phyloP scores from a whole-genome alignment of 371 early-diverging fungal species.

The Chytridium lagenaria region DNA sequence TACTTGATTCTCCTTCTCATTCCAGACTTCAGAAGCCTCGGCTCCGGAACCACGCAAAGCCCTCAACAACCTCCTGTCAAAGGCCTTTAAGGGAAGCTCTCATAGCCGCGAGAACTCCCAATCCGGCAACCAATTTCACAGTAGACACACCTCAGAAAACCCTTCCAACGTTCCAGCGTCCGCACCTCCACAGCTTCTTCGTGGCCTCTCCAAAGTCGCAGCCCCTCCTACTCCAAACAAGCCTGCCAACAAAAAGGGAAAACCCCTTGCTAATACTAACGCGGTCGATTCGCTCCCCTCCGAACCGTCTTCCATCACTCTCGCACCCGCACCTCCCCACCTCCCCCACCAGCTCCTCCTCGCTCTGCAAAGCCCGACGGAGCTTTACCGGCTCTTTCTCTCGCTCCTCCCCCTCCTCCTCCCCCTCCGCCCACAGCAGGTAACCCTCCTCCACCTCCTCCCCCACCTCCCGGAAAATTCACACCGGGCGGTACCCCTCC shows the following conservation, averaged over 20 bases:
- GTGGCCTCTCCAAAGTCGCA: not conserved
- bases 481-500: constrained; percentile 7
- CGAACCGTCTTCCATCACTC: too few species aligned
- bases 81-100: not conserved
- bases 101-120: constrained; percentile 32
- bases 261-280: constrained; percentile 17
- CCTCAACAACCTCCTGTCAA: not conserved
- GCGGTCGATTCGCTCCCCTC: constrained; percentile 22
- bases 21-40: not conserved
- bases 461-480: not conserved
- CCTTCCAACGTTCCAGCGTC: constrained; percentile 13
- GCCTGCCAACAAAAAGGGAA: not conserved
- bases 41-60: not conserved
- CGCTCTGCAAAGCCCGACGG: constrained; percentile 1
- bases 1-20: not conserved
- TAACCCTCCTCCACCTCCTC: constrained; percentile 1
- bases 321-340: constrained; percentile 37
- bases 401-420: not conserved
- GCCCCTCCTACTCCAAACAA: not conserved
- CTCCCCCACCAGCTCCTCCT: constrained; percentile 28
- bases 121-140: constrained; percentile 27
- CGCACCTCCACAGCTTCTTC: not conserved
- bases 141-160: not conserved
- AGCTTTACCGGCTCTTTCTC: not conserved
- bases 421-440: not conserved